A percentile compares a stretch with the other conserved stretches of the same genome.
These are phyloP conservation scores for Huntiella moniliformis DNA, from an alignment of 2,329 filamentous ascomycete genomes.

Conservation along the genomic window DNA sequence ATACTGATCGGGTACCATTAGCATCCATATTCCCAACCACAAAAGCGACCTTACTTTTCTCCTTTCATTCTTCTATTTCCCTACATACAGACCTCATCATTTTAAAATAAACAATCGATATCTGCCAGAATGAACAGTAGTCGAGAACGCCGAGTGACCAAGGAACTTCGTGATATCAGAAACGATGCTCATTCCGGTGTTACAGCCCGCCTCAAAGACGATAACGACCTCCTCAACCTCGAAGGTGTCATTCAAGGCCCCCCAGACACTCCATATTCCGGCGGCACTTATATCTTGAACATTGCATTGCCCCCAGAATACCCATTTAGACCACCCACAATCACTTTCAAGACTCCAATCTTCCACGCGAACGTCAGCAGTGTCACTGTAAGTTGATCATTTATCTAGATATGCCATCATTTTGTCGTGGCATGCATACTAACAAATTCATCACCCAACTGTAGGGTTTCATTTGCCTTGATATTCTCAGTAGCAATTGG, in stretches of 20 bases:
- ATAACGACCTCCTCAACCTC: conserved; percentile 60
- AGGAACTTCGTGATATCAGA: conserved; percentile 59
- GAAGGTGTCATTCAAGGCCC: conserved; percentile 70
- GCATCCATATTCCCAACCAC: neutral
- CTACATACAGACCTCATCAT: too few relatives aligned
- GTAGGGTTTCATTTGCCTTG: conserved; percentile 89
- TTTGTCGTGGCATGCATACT: neutral
- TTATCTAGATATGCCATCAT: neutral
- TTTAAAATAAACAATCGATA: too few relatives aligned
- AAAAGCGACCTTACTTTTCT: too few relatives aligned
- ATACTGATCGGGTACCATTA: neutral
- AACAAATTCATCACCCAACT: too few relatives aligned
- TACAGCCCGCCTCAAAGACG: conserved; percentile 43
- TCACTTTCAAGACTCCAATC: conserved; percentile 82
- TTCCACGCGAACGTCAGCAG: conserved; percentile 97
- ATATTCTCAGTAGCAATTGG: conserved; percentile 79
- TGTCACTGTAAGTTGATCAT: conserved; percentile 49
- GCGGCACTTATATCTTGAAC: conserved; percentile 64
- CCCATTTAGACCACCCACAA: conserved; percentile 78
- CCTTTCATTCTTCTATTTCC: too few relatives aligned
- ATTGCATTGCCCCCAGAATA: conserved; percentile 79
- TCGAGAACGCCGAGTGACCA: conserved; percentile 43
- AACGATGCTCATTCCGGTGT: conserved; percentile 64
- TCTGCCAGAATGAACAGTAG: conserved; percentile 26
- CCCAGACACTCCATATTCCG: conserved; percentile 83